These are phyloP conservation scores for Pseudocercospora macadamiae DNA, from an alignment of 2,329 filamentous ascomycete species.

Conservation along the genomic window DNA sequence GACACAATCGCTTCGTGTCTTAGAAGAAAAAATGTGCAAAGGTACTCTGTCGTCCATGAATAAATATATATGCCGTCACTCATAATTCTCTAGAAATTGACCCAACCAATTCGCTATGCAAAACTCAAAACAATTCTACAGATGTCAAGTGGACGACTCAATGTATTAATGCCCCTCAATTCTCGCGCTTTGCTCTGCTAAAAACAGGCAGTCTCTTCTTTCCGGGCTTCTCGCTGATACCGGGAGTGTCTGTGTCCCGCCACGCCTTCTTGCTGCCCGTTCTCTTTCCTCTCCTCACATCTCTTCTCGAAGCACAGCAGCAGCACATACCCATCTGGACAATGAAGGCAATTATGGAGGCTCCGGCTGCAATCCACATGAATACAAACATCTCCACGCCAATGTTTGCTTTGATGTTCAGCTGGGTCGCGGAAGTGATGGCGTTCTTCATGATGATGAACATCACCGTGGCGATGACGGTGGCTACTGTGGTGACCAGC, in stretches of 20 bases:
- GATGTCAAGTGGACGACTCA: too few relatives aligned
- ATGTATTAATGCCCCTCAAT: neutral
- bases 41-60: neutral
- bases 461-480: constrained; percentile 79
- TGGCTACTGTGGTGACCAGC: constrained; percentile 68
- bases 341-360: constrained; percentile 68
- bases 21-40: neutral
- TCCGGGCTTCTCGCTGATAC: constrained; percentile 18
- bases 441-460: constrained; percentile 79
- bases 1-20: too few relatives aligned
- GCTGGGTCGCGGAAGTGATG: constrained; percentile 67
- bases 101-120: constrained; percentile 9
- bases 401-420: constrained; percentile 65
- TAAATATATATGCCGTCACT: constrained; percentile 1
- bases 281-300: constrained; percentile 55
- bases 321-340: constrained; percentile 78
- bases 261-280: constrained; percentile 39
- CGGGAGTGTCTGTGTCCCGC: constrained; percentile 15
- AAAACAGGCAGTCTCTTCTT: constrained; percentile 23
- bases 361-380: constrained; percentile 80
- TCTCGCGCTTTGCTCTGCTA: constrained; percentile 15
- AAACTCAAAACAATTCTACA: too few relatives aligned
- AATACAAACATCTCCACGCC: constrained; percentile 79
- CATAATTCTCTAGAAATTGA: neutral
- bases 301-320: constrained; percentile 66